Base-by-base conservation (phyloP, 768 basidiomycete genomes). In the Psilocybe cyanescens region DNA sequence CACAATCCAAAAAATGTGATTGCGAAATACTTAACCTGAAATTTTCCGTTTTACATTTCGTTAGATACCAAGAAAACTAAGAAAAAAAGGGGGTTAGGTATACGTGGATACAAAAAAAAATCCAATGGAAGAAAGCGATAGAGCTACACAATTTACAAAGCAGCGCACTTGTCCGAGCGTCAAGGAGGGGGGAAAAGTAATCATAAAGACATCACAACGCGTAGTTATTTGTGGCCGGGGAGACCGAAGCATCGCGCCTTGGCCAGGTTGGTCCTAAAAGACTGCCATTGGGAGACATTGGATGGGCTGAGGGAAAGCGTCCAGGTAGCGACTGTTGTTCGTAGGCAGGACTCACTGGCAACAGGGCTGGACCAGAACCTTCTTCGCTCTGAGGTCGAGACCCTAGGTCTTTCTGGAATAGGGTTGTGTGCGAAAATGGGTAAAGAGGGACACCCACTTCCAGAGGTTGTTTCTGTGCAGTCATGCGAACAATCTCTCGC, bases 401-500 rank as follows among this genome's bases (percentile, higher is more conserved):
- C 39, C 69, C 63, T 63, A 79, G 78, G 49, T 81, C 78, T 60
- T 82, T 85, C 61, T 84, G 73, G 75, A 88, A 91, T 45, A 89
- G 70, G 12, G 85, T 81, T 54, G 82, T 75, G 66, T 86, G 86
- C n/a, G 91, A 92, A 71, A 92, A 92, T 3, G 89, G 90, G 77
- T 90, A 93, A 46, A 92, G 79, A 9, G 92, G 92, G 16, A 94
- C 82, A 33, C 90, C 89, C 59, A 92, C 88, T 71, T 91, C 87
- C 35, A 94, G 80, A 16, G 92, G 92, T 65, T 87, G 85, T 69
- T 89, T 88, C 72, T 94, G 91, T 11, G 82, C 86, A 16, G 93
- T 94, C 81, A 92, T 85, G 58, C 88, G 82, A 35, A 94, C 86
- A 61, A 94, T 94, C 69, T 94, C 93, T 49, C 85, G 79, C 92